Conservation (phyloP, 83 land plant species). For the Thuja plicata region DNA sequence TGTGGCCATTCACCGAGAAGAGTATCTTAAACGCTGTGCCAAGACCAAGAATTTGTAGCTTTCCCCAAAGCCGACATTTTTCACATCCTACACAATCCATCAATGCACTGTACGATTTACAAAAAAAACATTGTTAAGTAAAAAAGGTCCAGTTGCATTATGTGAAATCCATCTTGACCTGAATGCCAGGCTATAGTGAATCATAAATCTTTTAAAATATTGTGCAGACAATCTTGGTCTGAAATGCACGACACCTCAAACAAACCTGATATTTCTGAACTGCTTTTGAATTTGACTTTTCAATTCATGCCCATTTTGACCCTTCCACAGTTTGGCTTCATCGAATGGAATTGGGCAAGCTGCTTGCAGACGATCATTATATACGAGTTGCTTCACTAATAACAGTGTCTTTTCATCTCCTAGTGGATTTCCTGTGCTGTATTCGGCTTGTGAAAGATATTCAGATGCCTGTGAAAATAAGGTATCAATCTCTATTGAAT, state of each 20-base stretch:
- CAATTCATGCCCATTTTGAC: constrained; percentile 73
- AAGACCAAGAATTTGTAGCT: constrained; percentile 73
- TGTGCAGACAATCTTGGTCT: not conserved
- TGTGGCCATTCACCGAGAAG: too few relatives aligned
- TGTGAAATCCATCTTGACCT: not conserved
- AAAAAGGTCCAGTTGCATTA: not conserved
- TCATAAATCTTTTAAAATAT: too few relatives aligned
- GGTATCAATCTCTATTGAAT: not conserved
- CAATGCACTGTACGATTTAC: constrained; percentile 54
- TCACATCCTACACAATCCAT: constrained; percentile 99
- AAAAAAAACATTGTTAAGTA: not conserved
- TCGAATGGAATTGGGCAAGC: constrained; percentile 95
- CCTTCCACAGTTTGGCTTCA: constrained; percentile 93
- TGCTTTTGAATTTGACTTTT: constrained; percentile 76
- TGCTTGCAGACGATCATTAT: constrained; percentile 59
- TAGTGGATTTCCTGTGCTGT: constrained; percentile 74
- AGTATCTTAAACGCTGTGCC: too few relatives aligned
- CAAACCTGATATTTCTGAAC: constrained; percentile 84
- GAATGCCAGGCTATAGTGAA: too few relatives aligned
- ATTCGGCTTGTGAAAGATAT: constrained; percentile 85
- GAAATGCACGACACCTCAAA: not conserved
- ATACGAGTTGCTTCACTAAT: constrained; percentile 57
- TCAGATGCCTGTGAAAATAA: constrained; percentile 57
- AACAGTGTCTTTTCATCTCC: constrained; percentile 78
- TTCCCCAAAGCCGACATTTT: constrained; percentile 97